phyloP scores from a whole-genome alignment of 164 flowering plant species.

The Platanus orientalis region DNA sequence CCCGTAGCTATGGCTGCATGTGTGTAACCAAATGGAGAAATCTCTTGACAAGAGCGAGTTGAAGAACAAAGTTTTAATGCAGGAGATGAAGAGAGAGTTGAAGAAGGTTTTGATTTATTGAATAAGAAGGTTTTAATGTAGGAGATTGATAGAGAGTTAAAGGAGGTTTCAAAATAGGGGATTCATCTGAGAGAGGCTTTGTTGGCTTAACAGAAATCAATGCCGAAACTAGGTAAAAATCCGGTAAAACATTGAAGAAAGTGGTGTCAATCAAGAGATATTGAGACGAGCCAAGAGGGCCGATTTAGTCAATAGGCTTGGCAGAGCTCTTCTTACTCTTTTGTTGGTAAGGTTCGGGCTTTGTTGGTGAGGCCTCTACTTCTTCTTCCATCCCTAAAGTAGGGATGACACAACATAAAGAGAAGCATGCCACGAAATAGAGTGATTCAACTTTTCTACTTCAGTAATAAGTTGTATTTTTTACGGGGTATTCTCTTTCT shows the following conservation, averaged over 20 bases:
- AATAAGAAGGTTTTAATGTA: too few species aligned
- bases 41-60: neutral
- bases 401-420: too few species aligned
- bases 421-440: too few species aligned
- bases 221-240: slow-evolving; percentile 25
- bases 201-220: slow-evolving; percentile 25
- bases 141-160: slow-evolving; percentile 24
- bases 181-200: slow-evolving; percentile 14
- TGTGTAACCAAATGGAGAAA: too few species aligned
- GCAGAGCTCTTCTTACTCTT: slow-evolving; percentile 36
- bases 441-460: too few species aligned
- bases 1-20: too few species aligned
- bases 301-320: slow-evolving; percentile 24
- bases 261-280: slow-evolving; percentile 44
- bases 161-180: slow-evolving; percentile 31
- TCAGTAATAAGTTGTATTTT: too few species aligned
- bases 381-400: slow-evolving; percentile 18
- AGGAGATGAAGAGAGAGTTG: neutral
- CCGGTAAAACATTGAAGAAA: slow-evolving; percentile 30
- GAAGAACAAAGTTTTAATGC: neutral
- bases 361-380: slow-evolving; percentile 21
- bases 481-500: too few species aligned
- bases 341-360: slow-evolving; percentile 33
- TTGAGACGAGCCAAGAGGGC: slow-evolving; percentile 47
- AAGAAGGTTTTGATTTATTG: neutral